Percentiles rank a stretch among this genome's conserved stretches.
These are phyloP conservation scores for Sutorius australiensis DNA, from an alignment of 768 basidiomycete species.

Conservation along the genomic window DNA sequence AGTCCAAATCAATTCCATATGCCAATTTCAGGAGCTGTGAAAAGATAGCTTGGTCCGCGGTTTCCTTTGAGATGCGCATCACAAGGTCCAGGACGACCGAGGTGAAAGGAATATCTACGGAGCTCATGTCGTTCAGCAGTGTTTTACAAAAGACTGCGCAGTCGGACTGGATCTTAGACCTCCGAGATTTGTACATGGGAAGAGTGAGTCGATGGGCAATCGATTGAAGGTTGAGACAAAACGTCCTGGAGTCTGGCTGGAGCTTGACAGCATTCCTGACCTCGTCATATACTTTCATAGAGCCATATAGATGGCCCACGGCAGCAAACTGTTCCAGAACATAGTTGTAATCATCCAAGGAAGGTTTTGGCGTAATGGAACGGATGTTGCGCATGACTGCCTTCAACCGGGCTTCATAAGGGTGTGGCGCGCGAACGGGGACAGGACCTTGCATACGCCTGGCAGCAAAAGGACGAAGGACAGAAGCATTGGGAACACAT, in stretches of 20 bases:
- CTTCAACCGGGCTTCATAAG: constrained; percentile 65
- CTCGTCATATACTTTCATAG: constrained; percentile 59
- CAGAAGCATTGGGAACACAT: constrained; percentile 48
- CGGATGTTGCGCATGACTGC: constrained; percentile 69
- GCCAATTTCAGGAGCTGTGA: constrained; percentile 58
- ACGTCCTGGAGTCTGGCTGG: constrained; percentile 52
- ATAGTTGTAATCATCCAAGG: constrained; percentile 68
- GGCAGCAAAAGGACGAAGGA: constrained; percentile 44
- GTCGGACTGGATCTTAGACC: constrained; percentile 36
- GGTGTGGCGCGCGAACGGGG: constrained; percentile 39
- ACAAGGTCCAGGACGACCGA: constrained; percentile 63
- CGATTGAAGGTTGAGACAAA: constrained; percentile 62
- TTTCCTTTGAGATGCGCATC: constrained; percentile 64
- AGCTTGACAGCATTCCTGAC: constrained; percentile 41
- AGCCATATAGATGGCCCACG: constrained; percentile 64
- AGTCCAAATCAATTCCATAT: constrained; percentile 74
- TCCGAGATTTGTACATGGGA: constrained; percentile 43
- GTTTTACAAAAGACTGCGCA: constrained; percentile 46
- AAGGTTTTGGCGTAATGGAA: constrained; percentile 38
- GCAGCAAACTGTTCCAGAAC: constrained; percentile 73
- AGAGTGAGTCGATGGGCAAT: constrained; percentile 65
- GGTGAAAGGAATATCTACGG: constrained; percentile 45
- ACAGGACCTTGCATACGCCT: constrained; percentile 39
- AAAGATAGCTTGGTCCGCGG: constrained; percentile 52
- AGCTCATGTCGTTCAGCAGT: constrained; percentile 58